Evolutionary conservation across 2,329 filamentous ascomycete species (phyloP), one percentile per base, ranked within the genome.

Genomic region (Apiospora kogelbergensis): DNA sequence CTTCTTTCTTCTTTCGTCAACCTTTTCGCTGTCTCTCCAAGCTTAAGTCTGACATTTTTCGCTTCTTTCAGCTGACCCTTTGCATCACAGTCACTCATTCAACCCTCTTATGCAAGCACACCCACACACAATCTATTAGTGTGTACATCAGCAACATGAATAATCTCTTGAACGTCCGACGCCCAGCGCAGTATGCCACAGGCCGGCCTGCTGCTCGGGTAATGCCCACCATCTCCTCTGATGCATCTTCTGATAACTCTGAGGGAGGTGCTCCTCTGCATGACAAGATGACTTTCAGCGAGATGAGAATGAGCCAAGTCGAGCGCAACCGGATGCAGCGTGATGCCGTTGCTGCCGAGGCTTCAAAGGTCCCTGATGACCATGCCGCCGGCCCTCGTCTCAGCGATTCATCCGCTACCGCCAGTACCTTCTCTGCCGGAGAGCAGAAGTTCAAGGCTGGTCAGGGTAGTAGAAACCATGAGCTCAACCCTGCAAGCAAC

Each of bases 241-340:
- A 40, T 24, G 48, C 24, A 9, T 67, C 66, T 22, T 66, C 53
- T 37, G 68, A 69, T 48, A 67, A 66, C 3, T 48, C 60, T 10
- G 69, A 68, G 44, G 69, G 70, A 41, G 72, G 71, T 37, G 71
- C 70, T 40, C 69, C 69, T 22, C 68, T 71, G 5, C 26, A 46
- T 15, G 65, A 53, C 6, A 22, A 9, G 20, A 17, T n/a, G 63
- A 44, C 63, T 11, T 65, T 42, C 24, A 65, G 63, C 17, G 24
- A 45, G 17, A 45, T 65, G 48, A 63, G 17, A 22, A 44, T 44
- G 66, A 41, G 15, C 6, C 33, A 40, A 17, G 41, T n/a, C 22
- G 26, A 45, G 24, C 41, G 15, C 63, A 45, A 26, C 41, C 41
- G 41, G 3, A 15, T 33, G 6, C 15, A 30, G 6, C 40, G 44